Percentiles rank a stretch among this genome's conserved stretches.
Conservation (phyloP, 78 protist genomes). For the Acrasis kona region DNA sequence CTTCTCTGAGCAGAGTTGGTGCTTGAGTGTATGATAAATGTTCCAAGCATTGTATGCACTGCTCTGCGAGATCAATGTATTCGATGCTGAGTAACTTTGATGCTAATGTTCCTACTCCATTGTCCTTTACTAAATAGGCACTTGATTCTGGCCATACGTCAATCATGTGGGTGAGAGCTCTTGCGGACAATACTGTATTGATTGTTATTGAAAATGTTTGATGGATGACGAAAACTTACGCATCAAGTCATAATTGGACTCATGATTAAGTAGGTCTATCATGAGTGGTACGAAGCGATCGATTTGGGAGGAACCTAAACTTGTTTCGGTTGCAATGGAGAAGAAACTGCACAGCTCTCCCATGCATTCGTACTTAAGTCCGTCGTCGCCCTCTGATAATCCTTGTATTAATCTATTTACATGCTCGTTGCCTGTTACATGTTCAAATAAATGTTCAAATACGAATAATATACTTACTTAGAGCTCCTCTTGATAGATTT, state of each 20-base stretch:
- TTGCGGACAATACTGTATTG: too few species aligned
- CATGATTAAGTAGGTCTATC: not conserved
- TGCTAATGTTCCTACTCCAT: not conserved
- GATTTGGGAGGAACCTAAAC: too few species aligned
- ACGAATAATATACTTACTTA: too few species aligned
- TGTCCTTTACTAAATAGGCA: not conserved
- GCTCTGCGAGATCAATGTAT: not conserved
- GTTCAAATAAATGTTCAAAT: too few species aligned
- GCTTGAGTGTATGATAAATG: not conserved
- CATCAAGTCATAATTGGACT: not conserved
- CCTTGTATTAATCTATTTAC: too few species aligned
- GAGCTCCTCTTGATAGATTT: too few species aligned
- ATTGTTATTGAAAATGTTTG: not conserved
- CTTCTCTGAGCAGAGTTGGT: not conserved
- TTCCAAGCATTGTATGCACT: not conserved
- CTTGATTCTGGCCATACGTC: not conserved
- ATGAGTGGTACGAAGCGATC: not conserved
- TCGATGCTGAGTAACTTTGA: not conserved
- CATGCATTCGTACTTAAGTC: not conserved
- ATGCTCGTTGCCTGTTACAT: too few species aligned
- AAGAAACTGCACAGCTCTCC: not conserved
- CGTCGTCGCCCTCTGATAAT: not conserved
- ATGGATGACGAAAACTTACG: not conserved
- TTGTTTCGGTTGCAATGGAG: not conserved
- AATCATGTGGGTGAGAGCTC: not conserved